Conservation (phyloP, 345 rosid genomes). For the Punica granatum region DNA sequence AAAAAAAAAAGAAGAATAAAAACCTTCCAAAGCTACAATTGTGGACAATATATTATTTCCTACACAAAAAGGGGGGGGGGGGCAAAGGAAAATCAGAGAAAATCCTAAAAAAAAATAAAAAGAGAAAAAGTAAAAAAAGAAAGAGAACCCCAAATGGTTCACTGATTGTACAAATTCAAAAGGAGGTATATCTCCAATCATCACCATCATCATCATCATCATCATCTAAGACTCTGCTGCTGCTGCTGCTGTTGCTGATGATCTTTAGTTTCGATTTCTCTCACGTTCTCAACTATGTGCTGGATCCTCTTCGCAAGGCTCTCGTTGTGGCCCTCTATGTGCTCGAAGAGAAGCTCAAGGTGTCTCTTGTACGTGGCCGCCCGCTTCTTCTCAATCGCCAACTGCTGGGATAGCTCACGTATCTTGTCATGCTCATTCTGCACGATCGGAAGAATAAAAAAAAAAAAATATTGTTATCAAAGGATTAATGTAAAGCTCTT, state of each 20-base stretch:
- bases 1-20: too few relatives aligned
- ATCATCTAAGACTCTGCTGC: neutral
- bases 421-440: conserved; percentile 95
- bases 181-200: neutral
- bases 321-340: conserved; percentile 85
- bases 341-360: conserved; percentile 80
- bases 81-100: neutral
- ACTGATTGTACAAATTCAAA: conserved; percentile 14
- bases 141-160: conserved; percentile 21
- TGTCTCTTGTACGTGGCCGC: conserved; percentile 87
- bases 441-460: conserved; percentile 5
- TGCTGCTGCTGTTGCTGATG: conserved; percentile 14
- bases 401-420: conserved; percentile 88
- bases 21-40: too few relatives aligned
- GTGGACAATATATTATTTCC: too few relatives aligned
- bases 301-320: conserved; percentile 73
- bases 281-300: conserved; percentile 70
- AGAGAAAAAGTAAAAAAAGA: neutral
- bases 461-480: neutral
- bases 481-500: neutral
- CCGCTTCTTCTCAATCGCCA: conserved; percentile 83
- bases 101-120: neutral
- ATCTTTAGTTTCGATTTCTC: conserved; percentile 59
- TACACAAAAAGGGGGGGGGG: too few relatives aligned
- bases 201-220: too few relatives aligned